These are phyloP conservation scores for Paraconiothyrium brasiliense DNA, from an alignment of 2,329 filamentous ascomycete genomes.

Conservation along the genomic window DNA sequence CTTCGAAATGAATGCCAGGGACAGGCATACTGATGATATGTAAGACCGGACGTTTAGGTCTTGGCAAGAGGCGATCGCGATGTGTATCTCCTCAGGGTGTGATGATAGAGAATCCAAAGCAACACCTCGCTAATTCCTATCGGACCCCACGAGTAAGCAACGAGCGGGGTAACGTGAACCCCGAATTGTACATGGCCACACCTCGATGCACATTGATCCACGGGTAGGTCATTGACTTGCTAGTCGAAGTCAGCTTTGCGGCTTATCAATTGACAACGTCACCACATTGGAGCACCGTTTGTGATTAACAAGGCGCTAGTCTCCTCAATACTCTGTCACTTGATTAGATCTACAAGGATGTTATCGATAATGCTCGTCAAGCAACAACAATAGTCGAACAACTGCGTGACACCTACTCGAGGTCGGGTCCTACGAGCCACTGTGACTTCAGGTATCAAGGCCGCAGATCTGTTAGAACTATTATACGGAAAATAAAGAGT, in stretches of 20 bases:
- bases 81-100: background rate
- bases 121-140: background rate
- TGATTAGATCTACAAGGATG: background rate
- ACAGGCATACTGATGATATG: background rate
- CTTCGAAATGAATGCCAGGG: background rate
- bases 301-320: background rate
- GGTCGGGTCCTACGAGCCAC: background rate
- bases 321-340: background rate
- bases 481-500: background rate
- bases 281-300: background rate
- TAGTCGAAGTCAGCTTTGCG: background rate
- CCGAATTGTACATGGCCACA: no score
- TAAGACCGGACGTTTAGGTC: background rate
- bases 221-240: background rate
- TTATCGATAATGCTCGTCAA: background rate
- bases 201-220: background rate
- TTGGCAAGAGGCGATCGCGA: background rate
- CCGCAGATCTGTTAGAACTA: background rate
- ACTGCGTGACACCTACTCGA: background rate
- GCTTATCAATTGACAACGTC: background rate
- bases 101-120: background rate
- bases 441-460: background rate
- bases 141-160: background rate
- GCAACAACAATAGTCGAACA: background rate
- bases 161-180: background rate